Conservation (phyloP, 345 rosid genomes). For the Eucalyptus victrix region DNA sequence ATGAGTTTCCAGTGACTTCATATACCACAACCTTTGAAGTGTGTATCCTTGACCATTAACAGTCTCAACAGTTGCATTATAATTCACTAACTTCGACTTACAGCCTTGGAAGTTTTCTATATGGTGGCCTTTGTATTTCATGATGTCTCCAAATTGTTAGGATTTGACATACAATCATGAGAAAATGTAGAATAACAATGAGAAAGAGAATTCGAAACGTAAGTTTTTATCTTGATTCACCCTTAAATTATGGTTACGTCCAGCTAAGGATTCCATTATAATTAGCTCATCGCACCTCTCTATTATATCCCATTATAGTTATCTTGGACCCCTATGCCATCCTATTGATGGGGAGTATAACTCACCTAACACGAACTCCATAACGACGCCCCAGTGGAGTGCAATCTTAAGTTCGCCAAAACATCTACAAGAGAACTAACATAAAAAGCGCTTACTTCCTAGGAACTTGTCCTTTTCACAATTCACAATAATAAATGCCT, state of each 20-base stretch:
- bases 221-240: fast-evolving
- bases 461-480: neutral
- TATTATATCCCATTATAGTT: fast-evolving
- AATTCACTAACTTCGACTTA: neutral
- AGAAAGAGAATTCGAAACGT: too few species aligned
- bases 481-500: neutral
- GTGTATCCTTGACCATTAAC: neutral
- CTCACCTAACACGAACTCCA: neutral
- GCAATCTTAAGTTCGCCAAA: neutral
- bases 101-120: neutral
- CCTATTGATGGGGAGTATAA: too few species aligned
- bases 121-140: neutral
- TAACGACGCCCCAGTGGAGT: neutral
- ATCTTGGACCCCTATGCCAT: too few species aligned
- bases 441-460: neutral
- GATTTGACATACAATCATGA: fast-evolving
- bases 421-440: neutral
- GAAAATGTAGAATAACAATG: too few species aligned
- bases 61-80: neutral
- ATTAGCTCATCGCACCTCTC: fast-evolving
- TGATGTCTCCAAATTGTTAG: neutral
- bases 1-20: neutral
- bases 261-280: too few species aligned
- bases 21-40: neutral
- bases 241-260: fast-evolving